Percentiles rank a stretch among this genome's conserved stretches.
These are phyloP conservation scores for Teunomyces funiuensis DNA, from an alignment of 805 yeast genomes.

Conservation along the genomic window DNA sequence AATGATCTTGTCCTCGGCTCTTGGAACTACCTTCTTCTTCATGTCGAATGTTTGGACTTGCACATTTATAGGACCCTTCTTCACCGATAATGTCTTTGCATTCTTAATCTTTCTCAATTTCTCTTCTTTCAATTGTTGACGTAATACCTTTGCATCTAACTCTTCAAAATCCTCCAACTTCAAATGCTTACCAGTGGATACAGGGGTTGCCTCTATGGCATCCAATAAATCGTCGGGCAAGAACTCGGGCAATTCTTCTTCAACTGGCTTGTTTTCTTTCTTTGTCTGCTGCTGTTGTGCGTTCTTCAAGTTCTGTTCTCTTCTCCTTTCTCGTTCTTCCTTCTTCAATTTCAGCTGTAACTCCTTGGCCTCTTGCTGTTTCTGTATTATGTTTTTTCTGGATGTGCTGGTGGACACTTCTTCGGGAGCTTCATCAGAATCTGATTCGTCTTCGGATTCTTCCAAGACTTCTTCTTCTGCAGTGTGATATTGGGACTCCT, in stretches of 20 bases:
- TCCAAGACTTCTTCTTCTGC: constrained; percentile 19
- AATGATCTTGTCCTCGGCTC: constrained; percentile 32
- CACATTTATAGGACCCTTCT: constrained; percentile 43
- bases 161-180: constrained; percentile 34
- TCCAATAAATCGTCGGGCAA: constrained; percentile 42
- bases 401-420: constrained; percentile 38
- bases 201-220: constrained; percentile 16
- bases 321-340: constrained; percentile 36
- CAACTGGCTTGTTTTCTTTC: constrained; percentile 15
- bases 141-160: constrained; percentile 24
- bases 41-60: constrained; percentile 27
- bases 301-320: constrained; percentile 31
- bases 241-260: constrained; percentile 37
- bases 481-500: constrained; percentile 16
- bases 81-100: constrained; percentile 24
- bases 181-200: constrained; percentile 26
- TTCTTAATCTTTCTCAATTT: constrained; percentile 29
- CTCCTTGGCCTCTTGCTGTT: constrained; percentile 22
- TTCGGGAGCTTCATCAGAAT: constrained; percentile 43
- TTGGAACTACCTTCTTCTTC: constrained; percentile 32
- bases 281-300: constrained; percentile 37
- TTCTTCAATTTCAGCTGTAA: constrained; percentile 24
- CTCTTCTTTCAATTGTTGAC: constrained; percentile 32
- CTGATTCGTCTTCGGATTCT: constrained; percentile 18
- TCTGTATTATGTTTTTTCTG: constrained; percentile 25